Conservation (phyloP, 306 rosid species). For the Datisca glomerata region DNA sequence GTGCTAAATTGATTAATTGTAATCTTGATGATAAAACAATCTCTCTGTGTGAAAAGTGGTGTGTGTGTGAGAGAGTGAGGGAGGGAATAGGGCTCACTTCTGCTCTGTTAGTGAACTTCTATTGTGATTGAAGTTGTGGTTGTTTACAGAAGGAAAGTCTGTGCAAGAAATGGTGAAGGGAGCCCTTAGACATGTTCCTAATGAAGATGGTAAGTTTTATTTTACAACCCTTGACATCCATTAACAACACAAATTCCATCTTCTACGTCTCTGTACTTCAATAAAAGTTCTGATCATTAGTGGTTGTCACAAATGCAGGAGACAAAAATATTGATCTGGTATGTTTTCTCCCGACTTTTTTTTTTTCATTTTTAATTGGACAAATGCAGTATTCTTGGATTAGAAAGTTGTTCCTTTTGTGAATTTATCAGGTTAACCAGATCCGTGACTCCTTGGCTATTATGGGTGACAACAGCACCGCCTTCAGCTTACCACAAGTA, state of each 20-base stretch:
- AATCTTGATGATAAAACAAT: too few relatives aligned
- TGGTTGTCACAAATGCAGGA: conserved; percentile 51
- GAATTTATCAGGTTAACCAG: conserved; percentile 70
- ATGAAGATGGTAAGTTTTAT: conserved; percentile 49
- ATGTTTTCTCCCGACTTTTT: conserved; percentile 22
- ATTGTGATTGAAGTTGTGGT: too few relatives aligned
- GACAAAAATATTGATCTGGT: conserved; percentile 86
- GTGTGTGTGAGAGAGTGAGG: too few relatives aligned
- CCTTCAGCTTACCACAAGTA: conserved; percentile 96
- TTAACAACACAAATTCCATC: too few relatives aligned
- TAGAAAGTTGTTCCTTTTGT: conserved; percentile 15
- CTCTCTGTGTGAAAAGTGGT: too few relatives aligned
- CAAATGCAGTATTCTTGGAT: conserved; percentile 10
- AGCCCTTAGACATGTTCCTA: conserved; percentile 79
- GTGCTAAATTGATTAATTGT: too few relatives aligned
- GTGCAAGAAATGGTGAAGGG: conserved; percentile 91
- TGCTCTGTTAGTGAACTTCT: too few relatives aligned
- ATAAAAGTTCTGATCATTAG: conserved; percentile 19
- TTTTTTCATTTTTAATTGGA: conserved; percentile 11
- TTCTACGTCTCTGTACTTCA: conserved; percentile 6
- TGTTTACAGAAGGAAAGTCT: conserved; percentile 85
- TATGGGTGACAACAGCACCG: conserved; percentile 95
- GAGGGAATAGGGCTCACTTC: too few relatives aligned
- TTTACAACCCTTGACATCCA: conserved; percentile 5
- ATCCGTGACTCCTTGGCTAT: conserved; percentile 88